These are phyloP conservation scores for Lagenidium giganteum DNA, from an alignment of 352 stramenopile genomes.

Conservation along the genomic window DNA sequence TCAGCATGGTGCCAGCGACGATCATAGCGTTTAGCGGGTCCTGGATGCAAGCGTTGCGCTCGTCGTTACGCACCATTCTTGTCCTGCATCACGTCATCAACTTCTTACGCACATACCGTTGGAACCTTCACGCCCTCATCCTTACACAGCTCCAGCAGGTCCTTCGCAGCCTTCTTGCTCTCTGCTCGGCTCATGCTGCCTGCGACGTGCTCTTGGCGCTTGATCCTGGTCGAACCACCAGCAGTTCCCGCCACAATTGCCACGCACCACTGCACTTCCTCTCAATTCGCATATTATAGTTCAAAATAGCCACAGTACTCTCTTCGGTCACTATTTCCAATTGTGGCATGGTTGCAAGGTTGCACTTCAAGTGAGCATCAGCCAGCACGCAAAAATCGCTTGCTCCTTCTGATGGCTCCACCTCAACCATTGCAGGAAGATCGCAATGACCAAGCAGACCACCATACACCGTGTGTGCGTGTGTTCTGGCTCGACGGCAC, in stretches of 20 bases:
- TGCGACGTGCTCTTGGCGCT: background rate
- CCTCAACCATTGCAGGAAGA: no score
- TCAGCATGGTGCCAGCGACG: conserved; percentile 80
- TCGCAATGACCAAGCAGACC: no score
- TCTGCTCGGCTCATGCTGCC: conserved; percentile 34
- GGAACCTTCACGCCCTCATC: conserved; percentile 75
- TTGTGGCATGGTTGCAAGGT: no score
- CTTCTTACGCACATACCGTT: conserved; percentile 29
- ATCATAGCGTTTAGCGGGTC: conserved; percentile 76
- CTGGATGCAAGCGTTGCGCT: conserved; percentile 20
- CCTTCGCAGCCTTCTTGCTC: conserved; percentile 66
- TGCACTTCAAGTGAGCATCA: no score
- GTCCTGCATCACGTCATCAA: background rate
- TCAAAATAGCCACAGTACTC: no score
- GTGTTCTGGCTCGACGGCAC: no score
- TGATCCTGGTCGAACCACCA: background rate
- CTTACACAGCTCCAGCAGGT: conserved; percentile 76
- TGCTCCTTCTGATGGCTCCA: no score
- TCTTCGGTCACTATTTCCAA: no score
- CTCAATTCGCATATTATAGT: no score
- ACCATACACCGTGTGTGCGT: no score
- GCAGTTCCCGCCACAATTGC: background rate
- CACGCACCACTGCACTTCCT: no score
- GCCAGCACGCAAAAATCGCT: no score
- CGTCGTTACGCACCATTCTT: background rate